phyloP scores from a whole-genome alignment of 371 early-diverging fungal genomes.

The Rhizomucor pusillus region DNA sequence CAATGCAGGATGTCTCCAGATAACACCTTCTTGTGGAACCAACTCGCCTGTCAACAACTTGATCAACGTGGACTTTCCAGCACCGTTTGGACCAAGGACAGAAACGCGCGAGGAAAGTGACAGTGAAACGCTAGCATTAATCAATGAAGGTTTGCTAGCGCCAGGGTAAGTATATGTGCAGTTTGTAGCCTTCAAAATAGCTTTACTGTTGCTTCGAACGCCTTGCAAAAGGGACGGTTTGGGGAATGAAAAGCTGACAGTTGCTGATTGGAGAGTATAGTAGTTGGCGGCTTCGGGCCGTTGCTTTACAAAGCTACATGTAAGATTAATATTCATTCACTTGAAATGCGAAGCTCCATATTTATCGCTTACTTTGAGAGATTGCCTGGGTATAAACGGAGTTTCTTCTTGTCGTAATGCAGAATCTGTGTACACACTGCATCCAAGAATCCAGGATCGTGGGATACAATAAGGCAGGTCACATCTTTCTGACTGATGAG shows the following conservation, averaged over 20 bases:
- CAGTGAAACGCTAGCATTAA: conserved; percentile 59
- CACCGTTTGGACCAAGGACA: conserved; percentile 79
- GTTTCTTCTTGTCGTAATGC: conserved; percentile 74
- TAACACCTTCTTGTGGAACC: conserved; percentile 61
- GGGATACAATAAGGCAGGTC: conserved; percentile 97
- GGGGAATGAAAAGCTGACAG: conserved; percentile 74
- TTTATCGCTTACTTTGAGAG: conserved; percentile 39
- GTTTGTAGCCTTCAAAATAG: conserved; percentile 70
- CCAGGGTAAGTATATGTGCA: conserved; percentile 73
- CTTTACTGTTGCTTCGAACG: conserved; percentile 73
- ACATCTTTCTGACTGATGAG: conserved; percentile 91
- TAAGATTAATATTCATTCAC: too few species aligned
- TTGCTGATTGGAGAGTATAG: conserved; percentile 67
- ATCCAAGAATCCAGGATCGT: conserved; percentile 97
- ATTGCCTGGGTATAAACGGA: conserved; percentile 68
- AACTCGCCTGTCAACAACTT: conserved; percentile 78
- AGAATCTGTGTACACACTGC: conserved; percentile 80
- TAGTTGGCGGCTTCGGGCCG: conserved; percentile 64
- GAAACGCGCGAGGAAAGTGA: conserved; percentile 79
- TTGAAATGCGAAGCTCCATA: neutral
- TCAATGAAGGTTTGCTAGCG: conserved; percentile 56
- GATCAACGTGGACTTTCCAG: conserved; percentile 87
- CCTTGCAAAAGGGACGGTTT: conserved; percentile 74
- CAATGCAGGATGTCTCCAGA: conserved; percentile 72
- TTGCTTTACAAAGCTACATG: conserved; percentile 56